Percentiles rank a stretch among this genome's conserved stretches.
Conservation (phyloP, 2,329 filamentous ascomycete genomes). For the Ploettnerulaceae sp. region DNA sequence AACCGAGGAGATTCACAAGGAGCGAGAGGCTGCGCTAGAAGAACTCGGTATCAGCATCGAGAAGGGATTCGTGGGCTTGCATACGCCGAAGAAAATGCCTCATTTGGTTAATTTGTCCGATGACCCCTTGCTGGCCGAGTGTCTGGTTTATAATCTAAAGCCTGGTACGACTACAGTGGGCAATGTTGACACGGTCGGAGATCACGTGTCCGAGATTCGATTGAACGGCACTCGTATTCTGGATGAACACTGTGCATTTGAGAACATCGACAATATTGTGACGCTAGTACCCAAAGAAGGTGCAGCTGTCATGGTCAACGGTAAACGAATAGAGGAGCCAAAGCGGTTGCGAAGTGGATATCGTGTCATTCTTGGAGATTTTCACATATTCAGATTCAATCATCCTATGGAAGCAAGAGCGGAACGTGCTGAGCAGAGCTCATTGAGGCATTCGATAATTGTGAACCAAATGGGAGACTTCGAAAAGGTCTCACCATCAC, state of each 20-base stretch:
- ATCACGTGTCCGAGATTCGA: constrained; percentile 74
- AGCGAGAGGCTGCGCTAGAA: constrained; percentile 89
- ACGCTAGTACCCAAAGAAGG: constrained; percentile 83
- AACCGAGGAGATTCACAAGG: constrained; percentile 96
- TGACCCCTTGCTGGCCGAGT: constrained; percentile 88
- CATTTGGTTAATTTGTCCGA: constrained; percentile 98
- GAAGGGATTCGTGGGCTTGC: constrained; percentile 92
- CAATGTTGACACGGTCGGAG: constrained; percentile 72
- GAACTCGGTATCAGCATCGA: constrained; percentile 98
- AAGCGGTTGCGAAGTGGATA: constrained; percentile 86
- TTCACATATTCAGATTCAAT: constrained; percentile 98
- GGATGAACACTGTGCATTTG: constrained; percentile 87
- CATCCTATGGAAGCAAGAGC: constrained; percentile 93
- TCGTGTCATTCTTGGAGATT: constrained; percentile 92
- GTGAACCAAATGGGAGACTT: constrained; percentile 52
- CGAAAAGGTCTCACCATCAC: constrained; percentile 58
- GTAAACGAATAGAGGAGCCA: constrained; percentile 79
- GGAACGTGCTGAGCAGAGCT: constrained; percentile 81
- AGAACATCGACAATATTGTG: constrained; percentile 90
- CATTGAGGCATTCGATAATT: constrained; percentile 77
- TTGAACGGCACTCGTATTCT: constrained; percentile 92
- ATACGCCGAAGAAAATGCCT: constrained; percentile 98
- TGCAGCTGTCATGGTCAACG: constrained; percentile 98
- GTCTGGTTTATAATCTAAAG: constrained; percentile 96
- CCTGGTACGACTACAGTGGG: constrained; percentile 91